These are phyloP conservation scores for Penicillium sumatraense DNA, from an alignment of 2,329 filamentous ascomycete species.

Conservation along the genomic window DNA sequence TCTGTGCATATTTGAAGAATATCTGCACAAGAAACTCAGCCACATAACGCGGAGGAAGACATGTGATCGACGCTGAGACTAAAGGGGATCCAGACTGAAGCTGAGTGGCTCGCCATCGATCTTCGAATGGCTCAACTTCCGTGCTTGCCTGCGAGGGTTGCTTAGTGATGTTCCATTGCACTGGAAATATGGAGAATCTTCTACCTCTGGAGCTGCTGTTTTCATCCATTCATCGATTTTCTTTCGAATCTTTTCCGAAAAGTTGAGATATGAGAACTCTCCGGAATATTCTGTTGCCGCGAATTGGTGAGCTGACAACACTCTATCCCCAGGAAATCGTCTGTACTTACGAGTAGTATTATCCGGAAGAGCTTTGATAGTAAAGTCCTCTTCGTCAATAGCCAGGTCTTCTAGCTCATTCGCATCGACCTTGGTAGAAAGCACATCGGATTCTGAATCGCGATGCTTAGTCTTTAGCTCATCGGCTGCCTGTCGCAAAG, in stretches of 20 bases:
- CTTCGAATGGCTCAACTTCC: conserved; percentile 45
- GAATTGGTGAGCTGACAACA: background rate
- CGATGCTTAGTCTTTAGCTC: conserved; percentile 47
- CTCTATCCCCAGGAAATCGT: background rate
- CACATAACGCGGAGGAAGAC: conserved; percentile 49
- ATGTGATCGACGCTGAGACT: conserved; percentile 43
- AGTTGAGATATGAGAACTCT: conserved; percentile 51
- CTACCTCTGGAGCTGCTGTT: conserved; percentile 42
- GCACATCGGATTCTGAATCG: conserved; percentile 35
- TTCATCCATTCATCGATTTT: conserved; percentile 51
- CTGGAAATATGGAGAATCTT: background rate
- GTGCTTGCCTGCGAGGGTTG: conserved; percentile 32
- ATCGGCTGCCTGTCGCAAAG: conserved; percentile 49
- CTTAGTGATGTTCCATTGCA: background rate
- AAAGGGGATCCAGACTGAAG: conserved; percentile 45
- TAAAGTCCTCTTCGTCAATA: conserved; percentile 48
- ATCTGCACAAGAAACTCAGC: conserved; percentile 49
- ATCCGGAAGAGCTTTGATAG: conserved; percentile 44
- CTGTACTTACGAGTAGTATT: conserved; percentile 43
- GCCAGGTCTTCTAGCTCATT: conserved; percentile 46
- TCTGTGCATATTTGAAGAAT: conserved; percentile 51
- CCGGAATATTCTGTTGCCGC: conserved; percentile 46
- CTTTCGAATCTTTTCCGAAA: conserved; percentile 48
- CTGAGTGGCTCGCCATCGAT: conserved; percentile 49
- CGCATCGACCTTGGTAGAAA: conserved; percentile 35